Evolutionary conservation across 1,284 basidiomycete species (phyloP), one percentile per base, ranked within the genome.

Genomic region (Boletellus dicymbophilus): DNA sequence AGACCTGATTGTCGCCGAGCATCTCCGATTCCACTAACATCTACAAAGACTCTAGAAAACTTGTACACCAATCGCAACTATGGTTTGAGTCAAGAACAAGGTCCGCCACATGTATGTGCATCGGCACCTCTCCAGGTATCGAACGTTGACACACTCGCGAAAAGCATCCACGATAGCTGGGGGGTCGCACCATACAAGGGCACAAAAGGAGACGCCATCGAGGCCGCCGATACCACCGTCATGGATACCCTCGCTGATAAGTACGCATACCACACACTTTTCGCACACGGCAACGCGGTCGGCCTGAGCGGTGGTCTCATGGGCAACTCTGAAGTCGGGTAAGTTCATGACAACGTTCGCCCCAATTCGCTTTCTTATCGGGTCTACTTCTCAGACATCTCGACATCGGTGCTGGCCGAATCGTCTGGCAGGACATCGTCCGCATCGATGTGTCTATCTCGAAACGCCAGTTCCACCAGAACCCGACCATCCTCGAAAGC

Each of bases 321-420:
- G 93, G 93, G 93, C 21, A 95, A 96, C 76, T 95, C 92, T 8
- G 93, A 95, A 73, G 93, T 95, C 55, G 93, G 93, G 90, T 93
- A 62, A 55, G 85, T 72, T 13, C 18, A 26, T 38, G 13, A 40
- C n/a, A n/a, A n/a, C 16, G 10, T n/a, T 28, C 34, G n/a, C n/a
- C n/a, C n/a, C n/a, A n/a, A n/a, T 6, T 37, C n/a, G n/a, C n/a
- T n/a, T n/a, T n/a, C n/a, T n/a, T n/a, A n/a, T n/a, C n/a, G 34
- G 52, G 18, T 7, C 26, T 26, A 3, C 27, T n/a, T n/a, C n/a
- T n/a, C 46, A 95, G 93, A 18, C 93, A 95, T 67, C 74, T 95
- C 53, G 95, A 96, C 72, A 91, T 94, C 58, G 93, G 93, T 40
- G 93, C 93, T 49, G 93, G 93, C 3, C 85, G 93, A 31, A 81